These are phyloP conservation scores for Calocybe indica DNA, from an alignment of 768 basidiomycete species.

Conservation along the genomic window DNA sequence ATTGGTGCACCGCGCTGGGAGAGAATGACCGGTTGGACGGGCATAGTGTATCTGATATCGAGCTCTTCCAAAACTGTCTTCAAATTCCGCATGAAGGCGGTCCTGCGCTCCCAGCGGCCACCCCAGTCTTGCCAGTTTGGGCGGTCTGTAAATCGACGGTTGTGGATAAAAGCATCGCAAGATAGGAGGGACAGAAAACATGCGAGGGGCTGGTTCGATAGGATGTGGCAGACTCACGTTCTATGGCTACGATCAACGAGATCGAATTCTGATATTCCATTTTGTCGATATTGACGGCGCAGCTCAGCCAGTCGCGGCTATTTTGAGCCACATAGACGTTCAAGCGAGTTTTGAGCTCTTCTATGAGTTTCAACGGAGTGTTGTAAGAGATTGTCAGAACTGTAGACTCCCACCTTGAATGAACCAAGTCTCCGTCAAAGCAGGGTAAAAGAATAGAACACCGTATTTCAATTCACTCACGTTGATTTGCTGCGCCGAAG, in stretches of 20 bases:
- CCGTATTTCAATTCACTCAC: constrained; percentile 21
- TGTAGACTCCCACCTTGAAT: constrained; percentile 59
- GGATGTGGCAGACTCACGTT: constrained; percentile 43
- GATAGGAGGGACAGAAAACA: background rate
- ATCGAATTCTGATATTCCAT: constrained; percentile 78
- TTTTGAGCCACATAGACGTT: constrained; percentile 56
- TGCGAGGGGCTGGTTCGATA: no score
- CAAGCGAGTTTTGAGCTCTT: constrained; percentile 56
- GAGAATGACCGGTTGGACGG: constrained; percentile 65
- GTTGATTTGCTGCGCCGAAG: constrained; percentile 69
- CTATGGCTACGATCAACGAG: constrained; percentile 58
- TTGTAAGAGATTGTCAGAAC: constrained; percentile 59
- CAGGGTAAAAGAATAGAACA: constrained; percentile 13
- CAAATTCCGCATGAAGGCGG: constrained; percentile 68
- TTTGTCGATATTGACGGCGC: constrained; percentile 63
- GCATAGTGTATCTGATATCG: constrained; percentile 64
- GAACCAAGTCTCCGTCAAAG: background rate
- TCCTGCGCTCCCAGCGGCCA: constrained; percentile 70
- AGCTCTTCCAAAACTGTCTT: constrained; percentile 70
- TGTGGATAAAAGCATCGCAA: background rate
- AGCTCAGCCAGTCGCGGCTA: constrained; percentile 68
- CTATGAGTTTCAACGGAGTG: constrained; percentile 66
- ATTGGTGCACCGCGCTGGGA: constrained; percentile 15
- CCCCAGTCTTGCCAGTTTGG: constrained; percentile 89
- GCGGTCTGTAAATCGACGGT: constrained; percentile 39